Base-by-base conservation (phyloP, 352 stramenopile species). In the Phytophthora fragariaefolia region DNA sequence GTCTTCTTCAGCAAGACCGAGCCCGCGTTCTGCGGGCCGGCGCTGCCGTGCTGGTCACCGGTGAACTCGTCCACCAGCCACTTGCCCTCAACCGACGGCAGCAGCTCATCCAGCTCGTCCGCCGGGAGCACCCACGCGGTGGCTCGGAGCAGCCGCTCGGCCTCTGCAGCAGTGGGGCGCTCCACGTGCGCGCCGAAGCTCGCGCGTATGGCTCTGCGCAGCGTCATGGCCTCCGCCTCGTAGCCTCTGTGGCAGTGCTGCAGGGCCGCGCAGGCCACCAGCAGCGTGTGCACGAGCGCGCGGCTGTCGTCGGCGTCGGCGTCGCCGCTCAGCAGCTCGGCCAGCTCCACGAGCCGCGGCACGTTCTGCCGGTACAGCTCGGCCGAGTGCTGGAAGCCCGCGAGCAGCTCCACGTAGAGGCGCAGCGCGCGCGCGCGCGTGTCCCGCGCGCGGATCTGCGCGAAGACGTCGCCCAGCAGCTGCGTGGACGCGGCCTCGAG, bases 61-160 rank as follows among this genome's bases (percentile, higher is more conserved):
- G 72, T 73, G 60, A 88, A 92, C 56, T 96, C 88, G 53, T 96
- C 88, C 17, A 80, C 60, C 2, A 90, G 45, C 88, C 88, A 96
- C 56, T 95, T 91, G 9, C 88, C 88, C 61, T 94, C 86, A 34
- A 95, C 63, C 6, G 74, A 86, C 9, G 82, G 69, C 10, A 96
- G 45, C 55, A 85, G 87, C 20, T 69, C 56, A 49, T 82, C 72
- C 7, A 85, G 34, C 46, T 70, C 61, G 0, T 70, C 63, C 6
- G 62, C 45, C 6, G 85, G 66, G 0, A 91, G 63, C 8, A 96
- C 70, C 88, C 88, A 96, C 5, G 88, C 81, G 12, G 71, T 66
- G 1, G 85, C 50, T 18, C 86, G 78, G 30, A 96, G 47, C 2
- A 83, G 34, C 9, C 55, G 50, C 24, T 91, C 77, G 3, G 79